Base-by-base conservation (phyloP, 371 early-diverging fungal species). In the Saksenaea vasiformis region DNA sequence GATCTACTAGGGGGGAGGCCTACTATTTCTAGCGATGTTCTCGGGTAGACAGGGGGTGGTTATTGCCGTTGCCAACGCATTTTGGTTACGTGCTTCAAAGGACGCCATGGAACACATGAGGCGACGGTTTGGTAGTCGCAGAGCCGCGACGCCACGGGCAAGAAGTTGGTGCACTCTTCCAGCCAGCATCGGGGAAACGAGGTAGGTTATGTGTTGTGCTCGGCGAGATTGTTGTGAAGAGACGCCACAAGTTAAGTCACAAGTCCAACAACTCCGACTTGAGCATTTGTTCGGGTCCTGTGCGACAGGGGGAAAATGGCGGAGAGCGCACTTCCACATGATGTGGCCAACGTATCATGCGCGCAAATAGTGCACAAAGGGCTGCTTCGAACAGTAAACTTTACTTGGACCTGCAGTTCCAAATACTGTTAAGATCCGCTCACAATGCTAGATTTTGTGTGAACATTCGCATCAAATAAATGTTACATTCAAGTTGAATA, bases 101-200 rank as follows among this genome's bases (percentile, higher is more conserved):
- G 17, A 10, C 9, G 47, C 47, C 47, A 47, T 47, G n/a, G 47
- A 47, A 1, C 47, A 47, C 47, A 47, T 47, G 5, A 47, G 24
- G 47, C 47, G 47, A 7, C 47, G 17, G 47, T 47, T 47, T 22
- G 47, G 8, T 3, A 22, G 8, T n/a, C 47, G 47, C 22, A 47
- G 24, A 47, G 47, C 24, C 47, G 22, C 47, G 17, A 47, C 47
- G 47, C 47, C 24, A 47, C 47, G 47, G 47, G 11, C 47, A 47
- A 47, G 47, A 47, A 47, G 22, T 47, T 47, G 47, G 47, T 47
- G n/a, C 47, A 47, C 26, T 47, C 47, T n/a, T 47, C 47, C 47
- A 47, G 47, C 47, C 47, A 47, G 47, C 47, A 47, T 47, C 47
- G 39, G 39, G 39, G 11, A 47, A 47, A 47, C 22, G 19, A 47